Evolutionary conservation across 306 rosid species (phyloP).

Genomic region (Psophocarpus tetragonolobus): DNA sequence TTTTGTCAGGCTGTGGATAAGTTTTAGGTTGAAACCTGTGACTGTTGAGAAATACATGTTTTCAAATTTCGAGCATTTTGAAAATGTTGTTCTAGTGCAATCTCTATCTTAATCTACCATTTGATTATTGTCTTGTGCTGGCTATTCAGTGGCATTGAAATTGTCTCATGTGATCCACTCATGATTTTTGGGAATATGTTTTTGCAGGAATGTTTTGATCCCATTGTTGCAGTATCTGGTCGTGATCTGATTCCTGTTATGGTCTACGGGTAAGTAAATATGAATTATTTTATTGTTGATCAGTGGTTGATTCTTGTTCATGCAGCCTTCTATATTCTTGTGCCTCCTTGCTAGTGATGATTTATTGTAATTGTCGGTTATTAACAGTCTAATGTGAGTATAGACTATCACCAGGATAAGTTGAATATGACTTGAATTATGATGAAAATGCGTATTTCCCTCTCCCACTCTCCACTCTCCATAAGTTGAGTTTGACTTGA

Average conservation of each 20-base stretch:
- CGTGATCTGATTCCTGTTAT: slow-evolving; percentile 98
- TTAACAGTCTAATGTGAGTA: not conserved
- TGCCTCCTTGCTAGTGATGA: slow-evolving; percentile 6
- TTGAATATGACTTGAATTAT: slow-evolving; percentile 16
- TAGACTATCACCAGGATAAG: not conserved
- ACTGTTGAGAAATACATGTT: not conserved
- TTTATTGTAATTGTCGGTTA: not conserved
- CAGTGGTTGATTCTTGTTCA: not conserved
- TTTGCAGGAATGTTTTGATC: slow-evolving; percentile 97
- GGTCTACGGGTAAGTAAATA: slow-evolving; percentile 88
- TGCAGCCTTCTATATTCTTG: not conserved
- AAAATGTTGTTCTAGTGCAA: not conserved
- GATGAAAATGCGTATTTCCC: not conserved
- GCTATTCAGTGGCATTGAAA: slow-evolving; percentile 9
- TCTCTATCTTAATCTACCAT: not conserved
- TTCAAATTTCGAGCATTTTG: not conserved
- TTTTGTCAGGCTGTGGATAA: not conserved
- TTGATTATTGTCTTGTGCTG: not conserved
- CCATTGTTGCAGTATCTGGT: slow-evolving; percentile 93
- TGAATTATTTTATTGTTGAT: slow-evolving; percentile 6
- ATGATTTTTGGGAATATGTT: slow-evolving; percentile 27
- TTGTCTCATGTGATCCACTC: slow-evolving; percentile 20
- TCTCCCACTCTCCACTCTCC: not conserved
- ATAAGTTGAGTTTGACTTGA: not conserved
- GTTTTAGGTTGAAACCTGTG: not conserved